Evolutionary conservation across 129 eudicot species (phyloP).

Genomic region (Sambucus nigra): DNA sequence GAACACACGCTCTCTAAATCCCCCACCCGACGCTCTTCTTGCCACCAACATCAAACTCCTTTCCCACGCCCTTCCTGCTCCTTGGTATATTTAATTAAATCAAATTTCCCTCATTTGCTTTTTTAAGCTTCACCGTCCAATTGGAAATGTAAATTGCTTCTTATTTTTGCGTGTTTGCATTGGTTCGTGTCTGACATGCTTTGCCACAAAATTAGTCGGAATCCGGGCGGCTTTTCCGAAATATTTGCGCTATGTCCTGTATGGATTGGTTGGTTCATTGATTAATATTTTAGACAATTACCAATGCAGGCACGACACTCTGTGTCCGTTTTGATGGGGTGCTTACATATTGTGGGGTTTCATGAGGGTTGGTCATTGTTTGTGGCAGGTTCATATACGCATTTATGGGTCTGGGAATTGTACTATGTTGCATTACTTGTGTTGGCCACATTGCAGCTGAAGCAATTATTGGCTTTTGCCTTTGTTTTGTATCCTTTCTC

Average conservation of each 20-base stretch:
- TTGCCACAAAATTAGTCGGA: no score
- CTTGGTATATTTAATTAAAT: conserved; percentile 70
- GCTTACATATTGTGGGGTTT: no score
- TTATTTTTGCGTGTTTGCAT: no score
- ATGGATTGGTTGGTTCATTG: not conserved
- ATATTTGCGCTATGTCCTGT: no score
- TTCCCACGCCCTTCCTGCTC: conserved; percentile 46
- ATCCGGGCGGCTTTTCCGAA: no score
- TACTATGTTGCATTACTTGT: conserved; percentile 60
- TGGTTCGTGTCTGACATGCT: no score
- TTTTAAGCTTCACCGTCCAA: no score
- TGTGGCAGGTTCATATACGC: conserved; percentile 84
- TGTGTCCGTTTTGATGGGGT: not conserved
- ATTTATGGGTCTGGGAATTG: conserved; percentile 68
- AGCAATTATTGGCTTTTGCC: conserved; percentile 78
- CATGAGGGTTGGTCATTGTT: no score
- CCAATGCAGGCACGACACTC: no score
- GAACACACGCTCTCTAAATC: conserved; percentile 34
- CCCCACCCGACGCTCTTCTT: conserved; percentile 24
- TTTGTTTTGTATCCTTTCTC: conserved; percentile 79
- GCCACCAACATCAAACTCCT: conserved; percentile 10
- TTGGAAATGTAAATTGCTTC: no score
- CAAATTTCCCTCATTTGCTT: no score
- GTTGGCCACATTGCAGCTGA: conserved; percentile 86
- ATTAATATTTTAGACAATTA: not conserved